Base-by-base conservation (phyloP, 2,329 filamentous ascomycete genomes). In the Dactylellina drechsleri region DNA sequence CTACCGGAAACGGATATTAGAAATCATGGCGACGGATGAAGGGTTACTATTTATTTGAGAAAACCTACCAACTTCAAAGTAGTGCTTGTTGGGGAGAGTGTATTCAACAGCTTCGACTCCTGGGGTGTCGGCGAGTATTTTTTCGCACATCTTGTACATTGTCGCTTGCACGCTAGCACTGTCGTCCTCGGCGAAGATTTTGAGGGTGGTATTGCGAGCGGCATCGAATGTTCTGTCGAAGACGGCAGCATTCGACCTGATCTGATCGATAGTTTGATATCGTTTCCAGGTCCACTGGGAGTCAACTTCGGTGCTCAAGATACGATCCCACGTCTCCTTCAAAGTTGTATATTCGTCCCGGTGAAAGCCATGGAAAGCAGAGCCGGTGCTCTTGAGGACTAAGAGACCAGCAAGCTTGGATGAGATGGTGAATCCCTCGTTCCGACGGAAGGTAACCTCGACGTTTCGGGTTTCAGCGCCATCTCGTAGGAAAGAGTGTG, bases 81-180 rank as follows among this genome's bases (percentile, higher is more conserved):
- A 98, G 84, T 99, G 95, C 85, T 97, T 98, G 86, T 99, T 99
- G 10, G 95, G 95, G 80, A 99, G 86, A 7, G 90, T 86, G 82
- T 97, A 98, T 79, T 90, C 87, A 49, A 95, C 92, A 20, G 86
- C 85, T 52, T 90, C 87, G 20, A 93, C 87, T 77, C 89, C 85
- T 13, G 92, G 90, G 23, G 89, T 91, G 20, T 86, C 88, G 7
- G 87, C 90, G 62, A 99, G 85, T 78, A 99, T 97, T 82, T 90
- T 85, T 82, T 94, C 91, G 79, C 88, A 89, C 94, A 99, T 99
- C 85, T 97, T 96, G 85, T 97, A 99, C 95, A 99, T 98, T 76
- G 94, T 98, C 79, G 90, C 90, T 84, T 99, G 95, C 23, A 99
- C 95, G 79, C 92, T 96, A 54, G 95, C 92, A 80, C 92, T 96